These are phyloP conservation scores for Tulasnella sp. DNA, from an alignment of 768 basidiomycete genomes.

Conservation along the genomic window DNA sequence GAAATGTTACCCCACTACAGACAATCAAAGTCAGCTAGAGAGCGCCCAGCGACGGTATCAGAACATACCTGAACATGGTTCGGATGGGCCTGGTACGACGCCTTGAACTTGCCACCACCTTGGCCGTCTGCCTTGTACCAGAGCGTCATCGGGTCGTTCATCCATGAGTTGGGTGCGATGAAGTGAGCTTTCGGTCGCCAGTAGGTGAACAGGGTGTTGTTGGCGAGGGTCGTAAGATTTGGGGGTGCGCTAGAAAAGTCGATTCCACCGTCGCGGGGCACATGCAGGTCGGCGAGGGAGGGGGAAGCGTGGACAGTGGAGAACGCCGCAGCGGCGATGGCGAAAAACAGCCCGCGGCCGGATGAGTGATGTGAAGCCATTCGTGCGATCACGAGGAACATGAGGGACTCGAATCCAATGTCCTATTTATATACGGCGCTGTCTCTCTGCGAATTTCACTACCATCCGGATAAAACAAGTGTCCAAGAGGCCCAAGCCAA, in stretches of 20 bases:
- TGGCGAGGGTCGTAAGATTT: not conserved
- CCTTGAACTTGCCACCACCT: conserved; percentile 6
- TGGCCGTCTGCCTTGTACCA: not conserved
- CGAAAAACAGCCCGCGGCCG: not conserved
- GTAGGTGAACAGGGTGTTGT: not conserved
- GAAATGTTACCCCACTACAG: not conserved
- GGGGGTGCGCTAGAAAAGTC: not conserved
- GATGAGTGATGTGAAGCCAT: not conserved
- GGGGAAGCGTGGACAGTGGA: not conserved
- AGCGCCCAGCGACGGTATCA: too few relatives aligned
- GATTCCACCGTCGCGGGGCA: not conserved
- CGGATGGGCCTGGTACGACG: not conserved
- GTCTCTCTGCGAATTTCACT: not conserved
- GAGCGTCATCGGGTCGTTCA: not conserved
- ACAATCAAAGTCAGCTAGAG: too few relatives aligned
- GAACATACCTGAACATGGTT: not conserved
- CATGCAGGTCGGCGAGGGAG: not conserved
- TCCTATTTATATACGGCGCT: not conserved
- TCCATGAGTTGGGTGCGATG: not conserved
- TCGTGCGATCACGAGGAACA: not conserved
- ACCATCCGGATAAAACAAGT: not conserved
- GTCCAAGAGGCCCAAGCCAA: not conserved
- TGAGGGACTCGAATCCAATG: not conserved
- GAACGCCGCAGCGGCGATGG: not conserved
- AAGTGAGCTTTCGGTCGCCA: not conserved